Conservation (phyloP, 148 eudicot genomes). For the Arbutus unedo region DNA sequence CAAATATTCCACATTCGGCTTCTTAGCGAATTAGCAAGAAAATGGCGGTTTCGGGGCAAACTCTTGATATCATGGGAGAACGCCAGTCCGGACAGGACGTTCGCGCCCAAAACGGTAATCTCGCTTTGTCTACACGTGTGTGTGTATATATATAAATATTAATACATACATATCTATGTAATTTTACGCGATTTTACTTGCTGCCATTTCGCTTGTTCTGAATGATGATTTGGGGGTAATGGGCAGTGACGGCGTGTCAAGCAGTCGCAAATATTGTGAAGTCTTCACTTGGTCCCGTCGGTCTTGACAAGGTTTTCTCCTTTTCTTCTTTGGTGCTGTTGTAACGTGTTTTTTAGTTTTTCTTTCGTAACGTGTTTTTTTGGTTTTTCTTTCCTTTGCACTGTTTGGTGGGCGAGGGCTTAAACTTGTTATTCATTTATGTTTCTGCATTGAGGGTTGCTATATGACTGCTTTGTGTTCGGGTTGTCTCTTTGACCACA, state of each 20-base stretch:
- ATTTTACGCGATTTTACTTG: neutral
- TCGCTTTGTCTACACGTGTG: neutral
- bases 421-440: conserved; percentile 1
- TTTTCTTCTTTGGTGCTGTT: neutral
- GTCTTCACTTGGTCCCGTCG: conserved; percentile 97
- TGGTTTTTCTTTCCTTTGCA: neutral
- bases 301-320: conserved; percentile 79
- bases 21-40: neutral
- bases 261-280: conserved; percentile 87
- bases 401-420: neutral
- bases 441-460: neutral
- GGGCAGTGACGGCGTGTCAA: conserved; percentile 86
- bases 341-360: neutral
- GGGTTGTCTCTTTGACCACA: neutral
- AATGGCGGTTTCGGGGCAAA: conserved; percentile 26
- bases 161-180: neutral
- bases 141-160: neutral
- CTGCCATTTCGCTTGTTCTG: neutral
- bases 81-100: conserved; percentile 98
- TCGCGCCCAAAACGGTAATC: conserved; percentile 73
- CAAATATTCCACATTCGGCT: neutral
- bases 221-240: conserved; percentile 6
- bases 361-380: neutral
- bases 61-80: conserved; percentile 83
- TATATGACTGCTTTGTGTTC: neutral